Conservation (phyloP, 2,329 filamentous ascomycete genomes). For the Diaporthe longicolla region DNA sequence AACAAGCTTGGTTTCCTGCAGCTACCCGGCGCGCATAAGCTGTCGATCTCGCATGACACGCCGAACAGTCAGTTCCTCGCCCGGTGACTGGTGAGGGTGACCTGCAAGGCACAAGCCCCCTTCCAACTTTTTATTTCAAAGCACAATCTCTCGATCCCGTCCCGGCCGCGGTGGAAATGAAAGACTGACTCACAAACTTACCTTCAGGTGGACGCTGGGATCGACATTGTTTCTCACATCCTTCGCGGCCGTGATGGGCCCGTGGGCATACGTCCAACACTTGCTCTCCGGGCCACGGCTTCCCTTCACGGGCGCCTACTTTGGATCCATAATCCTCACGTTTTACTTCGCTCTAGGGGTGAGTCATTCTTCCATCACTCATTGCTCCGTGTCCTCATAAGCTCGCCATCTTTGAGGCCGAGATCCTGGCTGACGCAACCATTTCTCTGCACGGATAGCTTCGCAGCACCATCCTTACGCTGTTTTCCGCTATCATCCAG, state of each 20-base stretch:
- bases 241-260: slow-evolving; percentile 96
- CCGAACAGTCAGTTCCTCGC: slow-evolving; percentile 39
- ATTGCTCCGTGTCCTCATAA: slow-evolving; percentile 18
- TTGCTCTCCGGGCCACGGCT: slow-evolving; percentile 86
- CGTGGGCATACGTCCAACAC: slow-evolving; percentile 85
- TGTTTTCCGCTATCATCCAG: slow-evolving; percentile 87
- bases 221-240: slow-evolving; percentile 91
- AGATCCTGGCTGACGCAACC: slow-evolving; percentile 41
- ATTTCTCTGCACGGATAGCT: slow-evolving; percentile 68
- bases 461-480: slow-evolving; percentile 85
- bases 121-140: slow-evolving; percentile 27
- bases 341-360: slow-evolving; percentile 94
- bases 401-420: background rate
- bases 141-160: background rate
- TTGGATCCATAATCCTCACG: slow-evolving; percentile 91
- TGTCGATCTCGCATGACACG: slow-evolving; percentile 48
- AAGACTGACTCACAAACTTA: slow-evolving; percentile 38
- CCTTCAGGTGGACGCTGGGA: slow-evolving; percentile 89
- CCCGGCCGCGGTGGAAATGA: background rate
- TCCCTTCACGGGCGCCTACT: slow-evolving; percentile 95
- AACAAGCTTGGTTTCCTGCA: slow-evolving; percentile 51
- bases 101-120: slow-evolving; percentile 43
- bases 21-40: slow-evolving; percentile 53
- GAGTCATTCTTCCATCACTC: slow-evolving; percentile 60
- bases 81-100: slow-evolving; percentile 47